Conservation (phyloP, 169 alveolate species). For the Plasmodium gonderi region DNA sequence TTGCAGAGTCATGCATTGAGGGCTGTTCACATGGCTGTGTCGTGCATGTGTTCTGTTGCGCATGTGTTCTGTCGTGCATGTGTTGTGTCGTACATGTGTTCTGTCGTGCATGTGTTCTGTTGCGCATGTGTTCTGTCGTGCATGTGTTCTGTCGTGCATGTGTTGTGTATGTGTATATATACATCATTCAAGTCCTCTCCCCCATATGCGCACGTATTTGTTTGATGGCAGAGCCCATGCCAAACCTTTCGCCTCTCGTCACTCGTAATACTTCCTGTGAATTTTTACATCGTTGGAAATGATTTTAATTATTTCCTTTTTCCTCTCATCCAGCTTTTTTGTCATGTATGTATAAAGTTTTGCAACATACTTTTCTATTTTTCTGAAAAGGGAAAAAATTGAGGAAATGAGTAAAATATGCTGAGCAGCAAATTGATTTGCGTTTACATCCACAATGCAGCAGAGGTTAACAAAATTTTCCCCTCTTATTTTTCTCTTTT, state of each 20-base stretch:
- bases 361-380: conserved; percentile 32
- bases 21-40: too few species aligned
- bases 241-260: not conserved
- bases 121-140: too few species aligned
- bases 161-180: too few species aligned
- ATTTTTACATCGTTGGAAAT: conserved; percentile 55
- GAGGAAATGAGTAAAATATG: not conserved
- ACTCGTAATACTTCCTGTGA: conserved; percentile 40
- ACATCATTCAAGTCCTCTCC: too few species aligned
- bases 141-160: too few species aligned
- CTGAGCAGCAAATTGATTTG: not conserved
- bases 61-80: too few species aligned
- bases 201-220: not conserved
- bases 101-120: too few species aligned
- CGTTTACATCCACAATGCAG: not conserved
- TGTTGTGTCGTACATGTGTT: too few species aligned
- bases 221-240: not conserved
- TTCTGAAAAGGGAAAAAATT: not conserved
- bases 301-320: conserved; percentile 46
- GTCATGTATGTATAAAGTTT: conserved; percentile 22
- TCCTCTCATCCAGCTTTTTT: conserved; percentile 25
- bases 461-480: not conserved
- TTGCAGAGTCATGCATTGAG: too few species aligned
- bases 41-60: too few species aligned
- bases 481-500: not conserved